These are phyloP conservation scores for Botryotinia calthae DNA, from an alignment of 2,329 filamentous ascomycete genomes.

Conservation along the genomic window DNA sequence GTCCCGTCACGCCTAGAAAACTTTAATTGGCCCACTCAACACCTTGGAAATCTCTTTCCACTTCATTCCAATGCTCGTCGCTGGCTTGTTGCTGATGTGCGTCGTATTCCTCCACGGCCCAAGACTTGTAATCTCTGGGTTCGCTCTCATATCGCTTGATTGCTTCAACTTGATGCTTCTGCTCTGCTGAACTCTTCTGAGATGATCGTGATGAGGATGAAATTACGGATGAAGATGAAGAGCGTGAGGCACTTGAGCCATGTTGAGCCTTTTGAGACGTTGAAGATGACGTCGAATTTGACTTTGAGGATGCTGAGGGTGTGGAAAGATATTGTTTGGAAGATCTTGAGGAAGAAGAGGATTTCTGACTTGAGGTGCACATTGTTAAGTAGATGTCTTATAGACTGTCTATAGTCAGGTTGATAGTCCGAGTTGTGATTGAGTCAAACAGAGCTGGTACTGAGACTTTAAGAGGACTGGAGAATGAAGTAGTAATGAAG, in stretches of 20 bases:
- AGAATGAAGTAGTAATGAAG: not conserved
- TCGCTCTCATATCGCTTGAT: constrained; percentile 18
- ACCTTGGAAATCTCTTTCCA: constrained; percentile 18
- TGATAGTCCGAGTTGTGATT: not conserved
- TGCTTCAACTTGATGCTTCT: not conserved
- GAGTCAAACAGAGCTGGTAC: not conserved
- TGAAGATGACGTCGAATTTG: constrained; percentile 1
- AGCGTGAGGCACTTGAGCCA: not conserved
- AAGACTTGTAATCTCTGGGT: constrained; percentile 26
- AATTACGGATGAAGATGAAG: not conserved
- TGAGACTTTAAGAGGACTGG: not conserved
- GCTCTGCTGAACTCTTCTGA: not conserved
- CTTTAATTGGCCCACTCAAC: not conserved
- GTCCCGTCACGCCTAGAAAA: not conserved
- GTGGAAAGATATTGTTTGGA: constrained; percentile 1
- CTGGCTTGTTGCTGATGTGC: constrained; percentile 23
- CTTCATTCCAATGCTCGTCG: constrained; percentile 15
- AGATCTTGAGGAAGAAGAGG: not conserved
- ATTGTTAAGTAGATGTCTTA: not conserved
- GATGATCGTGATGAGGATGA: not conserved
- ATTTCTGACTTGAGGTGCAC: not conserved
- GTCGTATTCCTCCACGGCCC: constrained; percentile 28
- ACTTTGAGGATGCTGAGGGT: constrained; percentile 5
- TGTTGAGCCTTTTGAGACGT: constrained; percentile 1
- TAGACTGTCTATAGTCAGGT: not conserved